A percentile compares a stretch with the other conserved stretches of the same genome.
phyloP scores from a whole-genome alignment of 75 land plant species.

The Pseudotsuga menziesii region DNA sequence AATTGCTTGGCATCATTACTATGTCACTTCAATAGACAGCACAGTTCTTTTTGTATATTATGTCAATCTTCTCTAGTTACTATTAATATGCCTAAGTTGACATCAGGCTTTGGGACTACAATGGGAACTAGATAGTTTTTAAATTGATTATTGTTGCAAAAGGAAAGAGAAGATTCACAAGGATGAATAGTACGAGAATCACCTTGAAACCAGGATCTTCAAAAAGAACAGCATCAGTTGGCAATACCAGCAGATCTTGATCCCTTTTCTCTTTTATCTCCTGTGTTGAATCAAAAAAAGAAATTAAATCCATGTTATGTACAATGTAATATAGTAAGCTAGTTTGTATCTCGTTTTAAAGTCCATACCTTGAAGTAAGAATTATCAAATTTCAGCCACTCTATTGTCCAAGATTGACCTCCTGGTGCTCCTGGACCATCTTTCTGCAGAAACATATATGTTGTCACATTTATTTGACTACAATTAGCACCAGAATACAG shows the following conservation, averaged over 20 bases:
- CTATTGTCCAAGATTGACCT: conserved; percentile 98
- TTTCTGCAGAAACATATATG: conserved; percentile 44
- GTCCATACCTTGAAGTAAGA: conserved; percentile 81
- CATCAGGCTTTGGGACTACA: not conserved
- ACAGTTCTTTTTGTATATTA: not conserved
- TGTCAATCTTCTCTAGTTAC: not conserved
- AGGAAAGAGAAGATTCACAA: not conserved
- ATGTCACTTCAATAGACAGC: not conserved
- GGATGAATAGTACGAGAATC: not conserved
- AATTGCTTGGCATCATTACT: not conserved
- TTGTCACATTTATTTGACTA: not conserved
- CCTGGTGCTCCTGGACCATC: conserved; percentile 99
- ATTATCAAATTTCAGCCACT: conserved; percentile 99
- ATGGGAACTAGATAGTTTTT: not conserved
- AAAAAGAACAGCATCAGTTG: conserved; percentile 92
- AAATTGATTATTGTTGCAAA: not conserved
- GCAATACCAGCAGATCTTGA: conserved; percentile 87
- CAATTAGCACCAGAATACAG: not conserved
- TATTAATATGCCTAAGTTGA: not conserved
- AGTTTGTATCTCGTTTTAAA: not conserved
- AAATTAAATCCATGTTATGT: not conserved
- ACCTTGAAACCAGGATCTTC: conserved; percentile 93
- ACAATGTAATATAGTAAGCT: not conserved
- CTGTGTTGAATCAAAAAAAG: conserved; percentile 25
- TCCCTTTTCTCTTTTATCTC: conserved; percentile 90